Conservation (phyloP, 1,284 basidiomycete species). For the Rugosomyces carneus region DNA sequence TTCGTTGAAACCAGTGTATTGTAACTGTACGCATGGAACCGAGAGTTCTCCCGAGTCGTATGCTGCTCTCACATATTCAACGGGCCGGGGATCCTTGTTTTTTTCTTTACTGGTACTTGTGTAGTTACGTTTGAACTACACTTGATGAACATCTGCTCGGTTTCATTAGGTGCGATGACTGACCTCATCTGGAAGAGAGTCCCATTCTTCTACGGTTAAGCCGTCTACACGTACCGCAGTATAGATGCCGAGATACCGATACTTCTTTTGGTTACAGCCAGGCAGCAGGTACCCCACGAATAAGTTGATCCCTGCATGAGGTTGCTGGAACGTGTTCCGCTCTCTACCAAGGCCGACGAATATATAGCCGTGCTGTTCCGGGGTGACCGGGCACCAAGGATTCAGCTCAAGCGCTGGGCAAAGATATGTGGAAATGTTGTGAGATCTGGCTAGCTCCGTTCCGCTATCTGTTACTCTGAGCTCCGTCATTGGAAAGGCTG, state of each 20-base stretch:
- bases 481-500: neutral
- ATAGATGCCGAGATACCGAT: slow-evolving; percentile 38
- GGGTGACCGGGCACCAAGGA: slow-evolving; percentile 36
- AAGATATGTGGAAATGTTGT: slow-evolving; percentile 30
- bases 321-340: slow-evolving; percentile 27
- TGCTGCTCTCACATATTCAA: slow-evolving; percentile 27
- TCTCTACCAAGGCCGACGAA: slow-evolving; percentile 39
- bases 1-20: slow-evolving; percentile 37
- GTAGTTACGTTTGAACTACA: slow-evolving; percentile 30
- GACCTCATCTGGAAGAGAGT: slow-evolving; percentile 28
- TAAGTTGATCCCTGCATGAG: slow-evolving; percentile 29
- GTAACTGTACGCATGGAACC: slow-evolving; percentile 41
- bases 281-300: slow-evolving; percentile 31
- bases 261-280: slow-evolving; percentile 20
- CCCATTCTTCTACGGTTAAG: slow-evolving; percentile 35
- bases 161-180: slow-evolving; percentile 3
- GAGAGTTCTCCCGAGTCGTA: slow-evolving; percentile 36
- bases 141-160: neutral
- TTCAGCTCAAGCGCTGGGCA: slow-evolving; percentile 37
- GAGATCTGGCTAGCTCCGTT: slow-evolving; percentile 22
- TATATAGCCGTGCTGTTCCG: slow-evolving; percentile 40
- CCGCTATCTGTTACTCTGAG: slow-evolving; percentile 22
- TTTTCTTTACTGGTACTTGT: slow-evolving; percentile 31
- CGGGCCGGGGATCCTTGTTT: slow-evolving; percentile 22
- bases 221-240: slow-evolving; percentile 27